Evolutionary conservation across 768 basidiomycete genomes (phyloP), one percentile per base, ranked within the genome.

Genomic region (Podaxis mareebaensis): DNA sequence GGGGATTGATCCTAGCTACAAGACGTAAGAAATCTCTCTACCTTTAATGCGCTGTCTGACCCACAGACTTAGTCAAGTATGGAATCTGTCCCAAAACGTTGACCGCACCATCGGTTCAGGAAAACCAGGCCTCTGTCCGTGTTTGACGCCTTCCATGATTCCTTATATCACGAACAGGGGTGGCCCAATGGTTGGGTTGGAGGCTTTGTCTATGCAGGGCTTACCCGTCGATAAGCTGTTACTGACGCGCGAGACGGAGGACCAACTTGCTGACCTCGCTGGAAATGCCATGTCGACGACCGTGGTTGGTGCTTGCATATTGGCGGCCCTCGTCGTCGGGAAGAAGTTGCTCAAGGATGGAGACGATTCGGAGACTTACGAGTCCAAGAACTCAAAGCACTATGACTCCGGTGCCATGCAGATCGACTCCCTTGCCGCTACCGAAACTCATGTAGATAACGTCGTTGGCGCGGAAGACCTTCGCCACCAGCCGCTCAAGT

Each of bases 201-300:
- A 98, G 71, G 95, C 96, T 1, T 78, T 98, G 48, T 91, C 92
- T 11, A 90, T 98, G 83, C 96, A 98, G 72, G 96, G 96, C 36
- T 85, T 98, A 44, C 96, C 96, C 0, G 88, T 96, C 36, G 92
- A 96, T 74, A 92, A 95, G 72, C 82, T 98, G 1, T 82, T 97
- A 20, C 82, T 98, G 59, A 97, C 96, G 1, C 89, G 94, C 57
- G 96, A 98, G 76, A 93, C 85, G 17, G 92, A 96, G 73, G 96
- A 97, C 73, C 90, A 98, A 64, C 81, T 98, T 6, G 93, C 95
- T 3, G 95, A 97, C 74, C 81, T 98, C 15, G 95, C 96, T 20
- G 96, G 96, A 2, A 98, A 98, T 70, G 96, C 96, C 64, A 98
- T 98, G 96, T 95, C 95, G 1, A 93, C 95, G 4, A 97, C 96